Evolutionary conservation across 2,329 filamentous ascomycete species (phyloP), one percentile per base, ranked within the genome.

Genomic region (Tolypocladium inflatum): DNA sequence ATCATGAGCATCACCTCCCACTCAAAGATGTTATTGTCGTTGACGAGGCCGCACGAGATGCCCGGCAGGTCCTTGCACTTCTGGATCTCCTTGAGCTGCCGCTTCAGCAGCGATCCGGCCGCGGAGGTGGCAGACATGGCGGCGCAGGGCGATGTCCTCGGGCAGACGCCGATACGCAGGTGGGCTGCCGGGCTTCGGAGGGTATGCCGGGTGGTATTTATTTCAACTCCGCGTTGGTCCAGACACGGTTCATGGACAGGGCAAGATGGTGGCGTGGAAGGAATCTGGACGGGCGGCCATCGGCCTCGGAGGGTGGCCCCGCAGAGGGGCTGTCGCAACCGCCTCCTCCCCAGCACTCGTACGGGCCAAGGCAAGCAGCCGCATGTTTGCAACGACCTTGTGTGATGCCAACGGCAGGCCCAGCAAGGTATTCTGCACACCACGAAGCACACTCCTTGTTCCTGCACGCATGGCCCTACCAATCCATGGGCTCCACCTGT

Each of bases 1-100:
- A 97, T 93, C 93, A 99, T 97, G 61, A 99, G 84, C 89, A 97
- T 96, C 23, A 97, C 91, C 74, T 97, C 92, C 94, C 94, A 99
- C 77, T 96, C 89, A 64, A 97, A 97, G 11, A 97, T 86, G 71
- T 96, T 96, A 75, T 78, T 88, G 72, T 89, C 89, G 67, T 87
- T 86, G 56, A 92, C 86, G 50, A 99, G 78, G 0, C 94, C 94
- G 67, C 91, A 96, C 61, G 91, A 97, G 69, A 97, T 96, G 56
- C 93, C 94, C 0, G 91, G 91, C 53, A 97, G 88, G 73, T 96
- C 91, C 70, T 91, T 93, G 71, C 90, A 87, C 30, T 82, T 85
- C 75, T 96, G 90, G 85, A 99, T 97, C 71, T 95, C 87, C 78
- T 96, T 96, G 63, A 97, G 84, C 76, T 97, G 93, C 58, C 89